A percentile compares a stretch with the other conserved stretches of the same genome.
Evolutionary conservation across 345 rosid species (phyloP).

Genomic region (Euphorbia tirucalli): DNA sequence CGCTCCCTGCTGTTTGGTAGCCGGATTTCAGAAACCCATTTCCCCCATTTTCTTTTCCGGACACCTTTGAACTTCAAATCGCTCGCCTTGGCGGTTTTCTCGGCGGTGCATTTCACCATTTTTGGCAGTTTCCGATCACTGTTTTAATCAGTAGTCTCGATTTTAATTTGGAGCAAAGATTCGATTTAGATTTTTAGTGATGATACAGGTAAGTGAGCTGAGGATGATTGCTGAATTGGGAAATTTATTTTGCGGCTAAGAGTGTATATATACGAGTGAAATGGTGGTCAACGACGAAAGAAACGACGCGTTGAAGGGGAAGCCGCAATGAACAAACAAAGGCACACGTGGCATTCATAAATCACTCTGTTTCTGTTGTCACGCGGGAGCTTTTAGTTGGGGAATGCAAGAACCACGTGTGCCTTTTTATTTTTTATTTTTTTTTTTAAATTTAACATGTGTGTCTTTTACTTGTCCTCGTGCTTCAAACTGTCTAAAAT

Average conservation of each 20-base stretch:
- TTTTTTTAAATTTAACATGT: no score
- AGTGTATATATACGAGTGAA: not conserved
- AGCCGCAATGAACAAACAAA: not conserved
- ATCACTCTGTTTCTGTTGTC: not conserved
- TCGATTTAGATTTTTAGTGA: not conserved
- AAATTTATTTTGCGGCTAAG: constrained; percentile 13
- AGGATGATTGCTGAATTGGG: not conserved
- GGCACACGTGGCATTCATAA: not conserved
- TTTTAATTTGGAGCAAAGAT: not conserved
- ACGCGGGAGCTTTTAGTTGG: constrained; percentile 21
- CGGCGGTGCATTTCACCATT: constrained; percentile 28
- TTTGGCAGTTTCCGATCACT: not conserved
- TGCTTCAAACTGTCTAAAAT: not conserved
- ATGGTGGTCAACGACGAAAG: not conserved
- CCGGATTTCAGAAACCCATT: constrained; percentile 62
- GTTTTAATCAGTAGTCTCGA: no score
- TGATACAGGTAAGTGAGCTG: not conserved
- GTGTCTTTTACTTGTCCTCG: no score
- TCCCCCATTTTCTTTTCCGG: constrained; percentile 67
- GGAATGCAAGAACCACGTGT: constrained; percentile 10
- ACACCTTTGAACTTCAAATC: constrained; percentile 48
- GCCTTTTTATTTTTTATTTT: not conserved
- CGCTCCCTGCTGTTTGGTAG: constrained; percentile 55
- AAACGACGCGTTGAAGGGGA: constrained; percentile 11
- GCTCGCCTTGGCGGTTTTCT: constrained; percentile 18